phyloP scores from a whole-genome alignment of 225 moss, liverwort and hornwort species.

The Pleurozium schreberi region DNA sequence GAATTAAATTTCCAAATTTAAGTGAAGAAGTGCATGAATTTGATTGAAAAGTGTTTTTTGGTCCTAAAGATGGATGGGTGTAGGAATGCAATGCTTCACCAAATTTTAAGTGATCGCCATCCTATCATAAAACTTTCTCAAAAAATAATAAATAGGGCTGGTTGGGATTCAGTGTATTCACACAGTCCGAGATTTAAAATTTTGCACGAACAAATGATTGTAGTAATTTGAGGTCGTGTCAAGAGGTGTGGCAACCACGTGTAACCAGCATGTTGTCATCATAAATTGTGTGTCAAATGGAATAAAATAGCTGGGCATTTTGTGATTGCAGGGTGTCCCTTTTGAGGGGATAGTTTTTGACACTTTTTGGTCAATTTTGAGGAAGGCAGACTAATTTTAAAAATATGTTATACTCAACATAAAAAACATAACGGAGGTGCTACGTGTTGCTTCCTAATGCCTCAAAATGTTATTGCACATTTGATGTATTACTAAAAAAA shows the following conservation, averaged over 20 bases:
- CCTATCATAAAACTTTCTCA: no score
- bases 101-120: no score
- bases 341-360: background rate
- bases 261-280: background rate
- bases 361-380: background rate
- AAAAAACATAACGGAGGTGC: accelerated
- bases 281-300: background rate
- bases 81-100: no score
- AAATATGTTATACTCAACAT: background rate
- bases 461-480: background rate
- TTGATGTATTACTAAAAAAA: background rate
- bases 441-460: background rate
- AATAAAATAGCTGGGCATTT: no score
- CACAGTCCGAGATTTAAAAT: background rate
- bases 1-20: no score
- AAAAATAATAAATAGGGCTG: no score
- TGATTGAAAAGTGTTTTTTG: no score
- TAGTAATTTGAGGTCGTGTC: no score
- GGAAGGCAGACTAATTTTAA: no score
- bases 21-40: no score
- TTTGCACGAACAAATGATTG: no score
- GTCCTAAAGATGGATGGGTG: no score
- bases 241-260: background rate
- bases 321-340: background rate
- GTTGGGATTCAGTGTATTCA: accelerated